phyloP scores from a whole-genome alignment of 2,329 filamentous ascomycete species.

The Dryadomyces sulphureus region DNA sequence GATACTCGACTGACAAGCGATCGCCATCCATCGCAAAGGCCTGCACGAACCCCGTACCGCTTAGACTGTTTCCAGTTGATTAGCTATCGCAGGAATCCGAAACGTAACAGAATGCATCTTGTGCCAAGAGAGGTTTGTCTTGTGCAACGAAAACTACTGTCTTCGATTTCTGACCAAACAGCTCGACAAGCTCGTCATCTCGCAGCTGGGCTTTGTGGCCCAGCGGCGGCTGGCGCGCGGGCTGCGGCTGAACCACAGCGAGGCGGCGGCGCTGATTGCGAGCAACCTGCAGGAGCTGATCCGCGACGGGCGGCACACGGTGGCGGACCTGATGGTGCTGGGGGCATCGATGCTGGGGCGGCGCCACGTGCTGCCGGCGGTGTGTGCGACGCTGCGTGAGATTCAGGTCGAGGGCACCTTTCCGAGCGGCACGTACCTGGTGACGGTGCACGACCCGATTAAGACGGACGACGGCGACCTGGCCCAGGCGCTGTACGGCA shows the following conservation, averaged over 20 bases:
- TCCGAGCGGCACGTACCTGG: conserved; percentile 76
- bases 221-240: conserved; percentile 80
- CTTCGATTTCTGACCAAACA: conserved; percentile 26
- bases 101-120: conserved; percentile 18
- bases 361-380: conserved; percentile 76
- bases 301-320: conserved; percentile 85
- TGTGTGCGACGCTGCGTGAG: conserved; percentile 63
- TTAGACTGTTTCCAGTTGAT: background rate
- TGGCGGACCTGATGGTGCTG: conserved; percentile 84
- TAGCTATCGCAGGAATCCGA: background rate
- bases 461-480: conserved; percentile 75
- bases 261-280: conserved; percentile 73
- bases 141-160: background rate
- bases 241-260: conserved; percentile 76
- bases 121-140: conserved; percentile 21
- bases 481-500: conserved; percentile 76
- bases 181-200: conserved; percentile 93
- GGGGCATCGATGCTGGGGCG: conserved; percentile 87
- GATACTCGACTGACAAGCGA: too few relatives aligned
- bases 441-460: conserved; percentile 87
- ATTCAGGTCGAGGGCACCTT: conserved; percentile 94
- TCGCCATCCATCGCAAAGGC: too few relatives aligned
- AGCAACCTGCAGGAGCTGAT: conserved; percentile 91
- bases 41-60: too few relatives aligned
- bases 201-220: conserved; percentile 74